Evolutionary conservation across 1,284 basidiomycete genomes (phyloP).

Genomic region (Tilletia horrida): DNA sequence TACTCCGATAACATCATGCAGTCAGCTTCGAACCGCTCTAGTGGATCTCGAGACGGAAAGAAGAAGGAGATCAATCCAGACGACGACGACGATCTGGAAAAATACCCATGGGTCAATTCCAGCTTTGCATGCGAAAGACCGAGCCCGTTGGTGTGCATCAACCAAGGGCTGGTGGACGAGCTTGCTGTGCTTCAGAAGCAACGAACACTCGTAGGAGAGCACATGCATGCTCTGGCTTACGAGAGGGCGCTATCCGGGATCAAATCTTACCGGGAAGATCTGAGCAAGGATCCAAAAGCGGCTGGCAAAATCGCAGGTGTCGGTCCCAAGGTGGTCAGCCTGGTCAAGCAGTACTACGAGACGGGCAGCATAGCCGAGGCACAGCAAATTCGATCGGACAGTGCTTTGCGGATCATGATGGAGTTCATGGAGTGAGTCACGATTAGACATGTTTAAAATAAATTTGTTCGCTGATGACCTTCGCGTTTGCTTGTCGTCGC

Average conservation of each 20-base stretch:
- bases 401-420: slow-evolving; percentile 37
- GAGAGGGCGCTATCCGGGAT: slow-evolving; percentile 44
- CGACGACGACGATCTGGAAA: neutral
- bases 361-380: slow-evolving; percentile 41
- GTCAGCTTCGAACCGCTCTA: no score
- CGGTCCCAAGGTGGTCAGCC: slow-evolving; percentile 39
- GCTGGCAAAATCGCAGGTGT: slow-evolving; percentile 45
- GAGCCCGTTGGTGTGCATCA: slow-evolving; percentile 37
- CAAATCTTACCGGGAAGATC: slow-evolving; percentile 42
- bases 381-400: slow-evolving; percentile 38
- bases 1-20: neutral
- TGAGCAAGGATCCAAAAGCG: slow-evolving; percentile 26
- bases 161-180: slow-evolving; percentile 43
- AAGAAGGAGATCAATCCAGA: neutral
- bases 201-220: slow-evolving; percentile 39
- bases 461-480: neutral
- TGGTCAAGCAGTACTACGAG: slow-evolving; percentile 41
- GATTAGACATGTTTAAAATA: neutral
- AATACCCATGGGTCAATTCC: slow-evolving; percentile 30
- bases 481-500: neutral
- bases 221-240: slow-evolving; percentile 44
- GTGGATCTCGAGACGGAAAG: neutral
- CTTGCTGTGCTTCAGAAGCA: slow-evolving; percentile 45
- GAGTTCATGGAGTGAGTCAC: slow-evolving; percentile 31
- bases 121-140: slow-evolving; percentile 41